Evolutionary conservation across 352 stramenopile species (phyloP), one percentile per base, ranked within the genome.

Genomic region (Phytopythium ostracodes): DNA sequence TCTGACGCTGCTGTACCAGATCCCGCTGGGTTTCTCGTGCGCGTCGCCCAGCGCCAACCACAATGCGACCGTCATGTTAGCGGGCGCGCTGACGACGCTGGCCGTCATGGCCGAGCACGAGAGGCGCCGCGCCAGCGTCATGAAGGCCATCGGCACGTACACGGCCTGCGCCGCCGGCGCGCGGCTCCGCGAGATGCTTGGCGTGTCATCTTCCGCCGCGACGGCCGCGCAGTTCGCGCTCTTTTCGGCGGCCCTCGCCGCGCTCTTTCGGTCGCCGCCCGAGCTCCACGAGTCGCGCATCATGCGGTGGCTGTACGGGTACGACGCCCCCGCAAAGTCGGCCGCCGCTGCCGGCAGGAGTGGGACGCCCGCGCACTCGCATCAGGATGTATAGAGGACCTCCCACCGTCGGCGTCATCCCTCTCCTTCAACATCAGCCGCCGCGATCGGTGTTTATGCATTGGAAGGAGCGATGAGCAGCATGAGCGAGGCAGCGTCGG

Each of bases 131-230:
- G 63, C 67, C 11, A 81, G 68, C 31, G 77, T 89, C 36, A 65
- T 89, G 38, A 88, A 89, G 60, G 76, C 77, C 18, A 68, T 87
- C 35, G 68, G 75, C 0, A 64, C 87, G 31, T 92, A 90, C 67
- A 64, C 71, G 52, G 64, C 83, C 15, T 68, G 72, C 50, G 69
- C 67, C 27, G 67, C 69, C 31, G 76, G 72, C 24, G 61, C 72
- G 54, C 67, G 63, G 14, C 56, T 79, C 44, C 64, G 62, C 6
- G 50, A 62, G 24, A 35, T 58, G 1, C 36, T 83, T 27, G 56
- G 62, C 0, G 22, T 76, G 35, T 55, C 72, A 5, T 50, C 56
- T 7, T 56, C 59, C 18, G 33, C n/a, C 24, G 60, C 70, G n/a
- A 58, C 68, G 29, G 57, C 67, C 14, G 64, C 64, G 17, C 79